phyloP scores from a whole-genome alignment of 2,329 filamentous ascomycete species.

The Beauveria bassiana region DNA sequence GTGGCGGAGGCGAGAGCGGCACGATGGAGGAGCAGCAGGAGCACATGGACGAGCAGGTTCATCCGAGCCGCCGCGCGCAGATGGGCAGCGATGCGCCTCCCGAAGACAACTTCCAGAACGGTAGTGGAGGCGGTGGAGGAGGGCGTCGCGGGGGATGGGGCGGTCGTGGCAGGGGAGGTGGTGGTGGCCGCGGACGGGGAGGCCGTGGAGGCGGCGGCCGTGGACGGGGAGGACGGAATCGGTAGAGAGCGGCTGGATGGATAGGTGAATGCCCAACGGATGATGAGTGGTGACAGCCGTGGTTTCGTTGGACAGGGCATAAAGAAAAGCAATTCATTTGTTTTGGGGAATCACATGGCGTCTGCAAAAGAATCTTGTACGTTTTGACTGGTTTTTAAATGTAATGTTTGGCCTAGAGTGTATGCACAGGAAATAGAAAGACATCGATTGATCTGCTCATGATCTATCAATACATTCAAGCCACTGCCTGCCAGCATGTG shows the following conservation, averaged over 20 bases:
- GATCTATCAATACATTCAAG: background rate
- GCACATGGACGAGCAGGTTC: conserved; percentile 33
- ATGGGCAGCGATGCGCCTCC: conserved; percentile 18
- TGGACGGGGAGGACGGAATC: background rate
- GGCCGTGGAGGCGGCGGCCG: conserved; percentile 3
- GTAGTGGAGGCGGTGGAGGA: background rate
- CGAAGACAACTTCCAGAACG: background rate
- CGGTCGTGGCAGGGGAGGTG: background rate
- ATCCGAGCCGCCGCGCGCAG: conserved; percentile 41
- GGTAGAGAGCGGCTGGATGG: background rate
- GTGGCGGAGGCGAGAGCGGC: conserved; percentile 17
- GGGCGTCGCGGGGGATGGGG: conserved; percentile 3
- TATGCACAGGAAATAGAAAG: background rate
- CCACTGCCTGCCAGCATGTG: too few relatives aligned
- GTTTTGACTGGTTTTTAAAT: background rate
- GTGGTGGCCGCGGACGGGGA: conserved; percentile 3
- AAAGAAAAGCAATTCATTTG: conserved; percentile 8
- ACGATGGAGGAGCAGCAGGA: conserved; percentile 19
- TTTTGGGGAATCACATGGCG: conserved; percentile 4
- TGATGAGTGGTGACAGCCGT: background rate
- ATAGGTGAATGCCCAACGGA: too few relatives aligned
- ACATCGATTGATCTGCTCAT: background rate
- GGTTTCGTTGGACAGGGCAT: background rate
- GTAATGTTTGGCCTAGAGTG: background rate
- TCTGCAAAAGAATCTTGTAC: background rate